Base-by-base conservation (phyloP, 2,329 filamentous ascomycete genomes). In the Emergomyces orientalis region DNA sequence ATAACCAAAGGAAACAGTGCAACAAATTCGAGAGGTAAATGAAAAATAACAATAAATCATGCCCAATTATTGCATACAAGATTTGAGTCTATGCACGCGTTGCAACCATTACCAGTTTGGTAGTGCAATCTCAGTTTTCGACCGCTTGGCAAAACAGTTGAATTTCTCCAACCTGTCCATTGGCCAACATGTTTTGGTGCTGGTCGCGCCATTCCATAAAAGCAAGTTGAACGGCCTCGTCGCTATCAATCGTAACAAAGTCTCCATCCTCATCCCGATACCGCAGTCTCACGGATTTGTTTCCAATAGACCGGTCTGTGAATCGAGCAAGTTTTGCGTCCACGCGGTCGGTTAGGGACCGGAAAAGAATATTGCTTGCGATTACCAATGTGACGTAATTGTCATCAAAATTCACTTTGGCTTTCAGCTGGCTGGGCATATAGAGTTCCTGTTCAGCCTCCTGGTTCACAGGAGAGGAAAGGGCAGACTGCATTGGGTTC, bases 381-480 rank as follows among this genome's bases (percentile, higher is more conserved):
- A 96, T 95, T 13, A 99, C 93, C n/a, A 99, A 82, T 0, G 93
- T 97, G 64, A 97, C 88, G 69, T 95, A 95, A 72, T 92, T 94
- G 56, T 89, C 88, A 55, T 94, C 90, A 72, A 90, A 95, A 71
- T 93, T 93, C 63, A 99, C 91, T 74, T 95, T 96, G 59, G 97
- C 92, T 77, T 97, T 97, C 60, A 99, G 83, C 72, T 97, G 94
- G 8, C 89, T 91, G 71, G 74, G 82, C 71, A 82, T 81, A 63
- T 69, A 79, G 75, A 79, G 68, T 72, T 83, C 65, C 45, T 56
- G 47, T 14, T 73, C 75, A 1, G 69, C 69, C 45, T 74, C 73
- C 57, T 72, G 69, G 59, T 66, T 71, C 61, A 75, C 63, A n/a
- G 73, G 71, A 19, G 74, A 74, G 4, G 72, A 71, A 22, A 60